A percentile compares a stretch with the other conserved stretches of the same genome.
These are phyloP conservation scores for Pyropia haitanensis DNA, from an alignment of 23 red algal species.

Conservation along the genomic window DNA sequence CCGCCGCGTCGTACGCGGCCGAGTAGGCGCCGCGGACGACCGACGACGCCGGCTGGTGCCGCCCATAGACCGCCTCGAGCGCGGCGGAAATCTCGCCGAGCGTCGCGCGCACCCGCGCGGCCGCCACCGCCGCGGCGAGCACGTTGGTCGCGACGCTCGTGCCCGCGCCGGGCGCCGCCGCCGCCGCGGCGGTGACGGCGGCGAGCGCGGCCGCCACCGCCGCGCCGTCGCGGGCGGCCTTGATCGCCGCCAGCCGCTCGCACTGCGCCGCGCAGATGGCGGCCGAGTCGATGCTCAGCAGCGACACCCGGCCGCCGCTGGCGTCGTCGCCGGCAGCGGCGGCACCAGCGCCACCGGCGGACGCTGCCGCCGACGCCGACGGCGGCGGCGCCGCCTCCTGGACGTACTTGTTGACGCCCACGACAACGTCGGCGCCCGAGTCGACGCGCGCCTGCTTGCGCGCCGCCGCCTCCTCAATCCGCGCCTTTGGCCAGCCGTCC, in stretches of 20 bases:
- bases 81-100: constrained; percentile 32
- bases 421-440: constrained; percentile 23
- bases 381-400: neutral
- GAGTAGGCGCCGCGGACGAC: constrained; percentile 28
- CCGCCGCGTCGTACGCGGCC: neutral
- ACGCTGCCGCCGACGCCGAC: constrained; percentile 2
- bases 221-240: constrained; percentile 6
- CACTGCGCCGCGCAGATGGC: constrained; percentile 14
- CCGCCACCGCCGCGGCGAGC: constrained; percentile 18
- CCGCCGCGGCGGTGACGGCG: neutral
- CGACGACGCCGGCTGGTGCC: constrained; percentile 5
- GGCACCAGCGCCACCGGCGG: neutral
- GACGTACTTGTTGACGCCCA: constrained; percentile 43
- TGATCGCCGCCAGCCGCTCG: constrained; percentile 2
- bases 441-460: constrained; percentile 53
- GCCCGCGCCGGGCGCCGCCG: neutral
- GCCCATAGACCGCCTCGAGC: constrained; percentile 12
- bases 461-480: constrained; percentile 45
- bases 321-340: too few species aligned
- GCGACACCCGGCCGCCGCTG: neutral
- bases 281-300: constrained; percentile 13
- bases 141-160: constrained; percentile 8
- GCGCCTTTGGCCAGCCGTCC: constrained; percentile 33
- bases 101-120: constrained; percentile 17
- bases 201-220: neutral